These are phyloP conservation scores for Calonectria fujianensis DNA, from an alignment of 2,329 filamentous ascomycete genomes.

Conservation along the genomic window DNA sequence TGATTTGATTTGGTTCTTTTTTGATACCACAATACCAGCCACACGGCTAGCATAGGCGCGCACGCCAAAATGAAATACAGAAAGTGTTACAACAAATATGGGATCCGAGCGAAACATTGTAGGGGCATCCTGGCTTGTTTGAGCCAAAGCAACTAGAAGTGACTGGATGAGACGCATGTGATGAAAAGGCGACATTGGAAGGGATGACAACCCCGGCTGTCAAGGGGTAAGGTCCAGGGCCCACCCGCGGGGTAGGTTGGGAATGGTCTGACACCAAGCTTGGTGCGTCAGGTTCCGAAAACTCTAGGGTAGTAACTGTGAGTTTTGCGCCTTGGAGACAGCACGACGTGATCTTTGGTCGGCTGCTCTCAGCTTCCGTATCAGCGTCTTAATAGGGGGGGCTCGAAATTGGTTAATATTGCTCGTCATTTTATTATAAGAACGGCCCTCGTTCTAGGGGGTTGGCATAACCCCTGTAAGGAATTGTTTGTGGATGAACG, in stretches of 20 bases:
- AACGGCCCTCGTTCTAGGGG: background rate
- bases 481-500: background rate
- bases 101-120: slow-evolving; percentile 25
- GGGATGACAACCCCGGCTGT: background rate
- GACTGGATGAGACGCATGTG: slow-evolving; percentile 40
- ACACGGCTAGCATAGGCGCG: slow-evolving; percentile 49
- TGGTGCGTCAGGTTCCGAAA: slow-evolving; percentile 5
- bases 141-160: slow-evolving; percentile 15
- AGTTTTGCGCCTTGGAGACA: background rate
- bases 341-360: background rate
- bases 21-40: slow-evolving; percentile 54
- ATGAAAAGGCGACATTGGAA: slow-evolving; percentile 24
- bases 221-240: slow-evolving; percentile 20
- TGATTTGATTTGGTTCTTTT: slow-evolving; percentile 50
- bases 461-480: background rate
- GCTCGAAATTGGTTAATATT: background rate
- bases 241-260: slow-evolving; percentile 28
- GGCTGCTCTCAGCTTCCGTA: background rate
- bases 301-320: slow-evolving; percentile 27
- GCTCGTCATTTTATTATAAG: background rate
- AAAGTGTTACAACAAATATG: slow-evolving; percentile 45
- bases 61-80: slow-evolving; percentile 49
- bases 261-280: slow-evolving; percentile 31
- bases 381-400: background rate
- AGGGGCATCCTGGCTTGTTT: slow-evolving; percentile 7